Base-by-base conservation (phyloP, 2,329 filamentous ascomycete genomes). In the Cladophialophora psammophila region DNA sequence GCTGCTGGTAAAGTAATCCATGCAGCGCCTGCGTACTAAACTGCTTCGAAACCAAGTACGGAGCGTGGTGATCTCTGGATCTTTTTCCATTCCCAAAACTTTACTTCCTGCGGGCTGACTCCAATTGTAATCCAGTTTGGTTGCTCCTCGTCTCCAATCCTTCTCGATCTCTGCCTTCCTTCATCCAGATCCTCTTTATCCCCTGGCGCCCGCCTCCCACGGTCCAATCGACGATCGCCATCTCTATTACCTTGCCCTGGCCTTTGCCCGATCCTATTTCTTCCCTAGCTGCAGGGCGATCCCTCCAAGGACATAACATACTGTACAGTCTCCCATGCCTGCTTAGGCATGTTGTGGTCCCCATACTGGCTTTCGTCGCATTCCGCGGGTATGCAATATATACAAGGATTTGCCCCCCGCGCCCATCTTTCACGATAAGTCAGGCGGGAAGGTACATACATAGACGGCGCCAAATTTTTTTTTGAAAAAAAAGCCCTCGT, bases 301-400 rank as follows among this genome's bases (percentile, higher is more conserved):
- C 59, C 45, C 18, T 40, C 9, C 45, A 26, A 52, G 34, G 15
- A 42, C 59, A 38, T 61, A 61, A 31, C 59, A 54, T 61, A 54
- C 59, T 54, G 26, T 42, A 61, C 59, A 58, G 52, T 56, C 53
- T 53, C 45, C 64, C 50, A 64, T 50, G 61, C 64, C 57, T 40
- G 59, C 67, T 56, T 69, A 67, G 67, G 67, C 50, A 69, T 69
- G 67, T 60, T 34, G 53, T 67, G 60, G 32, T 54, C 45, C 38
- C 59, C 32, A 57, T 65, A 57, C 64, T 63, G 64, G 64, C 61
- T 52, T 60, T 53, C 38, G 42, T 65, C 63, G 64, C 59, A 63
- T n/a, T 31, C 55, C 50, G 68, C 63, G 55, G 66, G 55, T 50
- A 70, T 70, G 68, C 65, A 65, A 57, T 61, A 45, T 67, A 60